phyloP scores from a whole-genome alignment of 148 eudicot genomes.

The Silene uniflora region DNA sequence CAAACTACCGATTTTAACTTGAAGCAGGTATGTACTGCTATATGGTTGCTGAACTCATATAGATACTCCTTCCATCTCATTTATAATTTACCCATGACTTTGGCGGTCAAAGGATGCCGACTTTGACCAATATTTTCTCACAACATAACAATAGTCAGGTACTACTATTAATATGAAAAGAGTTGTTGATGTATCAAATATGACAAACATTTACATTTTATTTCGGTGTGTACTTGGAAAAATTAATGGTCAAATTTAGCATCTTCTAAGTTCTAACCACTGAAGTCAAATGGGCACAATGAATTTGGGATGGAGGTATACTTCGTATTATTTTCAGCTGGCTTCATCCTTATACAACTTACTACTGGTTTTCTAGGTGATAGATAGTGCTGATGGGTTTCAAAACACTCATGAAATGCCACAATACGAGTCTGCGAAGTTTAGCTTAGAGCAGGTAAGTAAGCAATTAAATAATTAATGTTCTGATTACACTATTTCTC shows the following conservation, averaged over 20 bases:
- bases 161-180: background rate
- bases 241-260: background rate
- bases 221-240: background rate
- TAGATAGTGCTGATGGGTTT: constrained; percentile 95
- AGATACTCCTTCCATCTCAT: background rate
- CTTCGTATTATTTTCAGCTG: background rate
- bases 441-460: constrained; percentile 80
- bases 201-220: background rate
- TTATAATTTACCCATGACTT: background rate
- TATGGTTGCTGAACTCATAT: background rate
- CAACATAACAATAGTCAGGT: background rate
- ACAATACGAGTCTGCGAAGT: constrained; percentile 77
- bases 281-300: no score
- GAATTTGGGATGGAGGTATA: background rate
- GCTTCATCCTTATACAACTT: background rate
- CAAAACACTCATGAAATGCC: constrained; percentile 86
- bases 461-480: background rate
- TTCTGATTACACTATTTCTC: background rate
- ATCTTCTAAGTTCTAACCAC: no score
- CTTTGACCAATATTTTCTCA: background rate
- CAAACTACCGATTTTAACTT: constrained; percentile 58
- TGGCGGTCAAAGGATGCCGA: background rate
- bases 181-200: background rate
- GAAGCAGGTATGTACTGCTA: constrained; percentile 51
- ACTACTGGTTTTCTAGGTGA: constrained; percentile 46